These are phyloP conservation scores for Pyrenophora teres DNA, from an alignment of 2,329 filamentous ascomycete species.

Conservation along the genomic window DNA sequence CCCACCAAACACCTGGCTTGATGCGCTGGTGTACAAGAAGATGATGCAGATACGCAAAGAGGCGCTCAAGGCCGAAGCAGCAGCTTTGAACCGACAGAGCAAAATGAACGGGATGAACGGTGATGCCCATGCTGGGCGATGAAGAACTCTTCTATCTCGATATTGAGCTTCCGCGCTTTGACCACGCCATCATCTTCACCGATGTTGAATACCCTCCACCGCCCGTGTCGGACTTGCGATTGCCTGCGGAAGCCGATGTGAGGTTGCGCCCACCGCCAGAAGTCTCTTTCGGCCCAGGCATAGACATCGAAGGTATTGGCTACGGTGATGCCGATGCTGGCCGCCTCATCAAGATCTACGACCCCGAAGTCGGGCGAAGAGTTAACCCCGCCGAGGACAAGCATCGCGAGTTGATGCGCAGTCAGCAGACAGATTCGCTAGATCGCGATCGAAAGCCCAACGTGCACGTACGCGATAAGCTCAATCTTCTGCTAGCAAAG, in stretches of 20 bases:
- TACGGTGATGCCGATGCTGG: slow-evolving; percentile 58
- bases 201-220: slow-evolving; percentile 91
- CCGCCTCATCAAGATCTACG: slow-evolving; percentile 82
- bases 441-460: slow-evolving; percentile 97
- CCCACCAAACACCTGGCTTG: slow-evolving; percentile 91
- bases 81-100: slow-evolving; percentile 44
- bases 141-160: slow-evolving; percentile 79
- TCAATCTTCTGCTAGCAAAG: slow-evolving; percentile 89
- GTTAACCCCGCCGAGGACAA: slow-evolving; percentile 97
- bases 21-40: slow-evolving; percentile 88
- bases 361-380: slow-evolving; percentile 84
- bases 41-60: slow-evolving; percentile 70
- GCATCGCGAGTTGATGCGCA: slow-evolving; percentile 87
- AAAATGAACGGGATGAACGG: slow-evolving; percentile 22
- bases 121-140: slow-evolving; percentile 44
- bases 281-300: slow-evolving; percentile 87
- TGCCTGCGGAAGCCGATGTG: slow-evolving; percentile 66
- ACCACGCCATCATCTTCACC: slow-evolving; percentile 93
- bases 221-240: slow-evolving; percentile 75
- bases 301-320: slow-evolving; percentile 68
- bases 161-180: slow-evolving; percentile 90
- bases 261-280: slow-evolving; percentile 81
- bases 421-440: slow-evolving; percentile 88
- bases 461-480: slow-evolving; percentile 89
- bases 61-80: slow-evolving; percentile 43